Evolutionary conservation across 495 filamentous ascomycete genomes (phyloP), one percentile per base, ranked within the genome.

Genomic region (Cenococcum geophilum): DNA sequence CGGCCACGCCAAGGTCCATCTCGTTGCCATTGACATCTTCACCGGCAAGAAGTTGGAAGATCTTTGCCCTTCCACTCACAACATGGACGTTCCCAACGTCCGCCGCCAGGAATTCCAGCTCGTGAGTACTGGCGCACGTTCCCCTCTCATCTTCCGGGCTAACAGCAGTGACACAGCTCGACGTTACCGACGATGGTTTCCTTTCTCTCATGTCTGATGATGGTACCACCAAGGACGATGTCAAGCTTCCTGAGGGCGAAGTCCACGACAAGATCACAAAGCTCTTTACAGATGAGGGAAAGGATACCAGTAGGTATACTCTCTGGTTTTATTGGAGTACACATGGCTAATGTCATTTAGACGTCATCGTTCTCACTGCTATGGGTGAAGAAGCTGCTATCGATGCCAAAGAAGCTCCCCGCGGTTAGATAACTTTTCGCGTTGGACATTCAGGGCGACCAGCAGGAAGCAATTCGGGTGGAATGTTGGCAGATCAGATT

Each of bases 1-100:
- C 88, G 93, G 93, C 77, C 93, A 99, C 87, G 93, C 93, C 77
- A 99, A 99, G 87, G 93, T 97, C 75, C 91, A 99, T 82, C 78
- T 99, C 63, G 86, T 95, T 71, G 93, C 89, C 73, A 85, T 92
- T 75, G 93, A 99, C 75, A 97, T 99, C 82, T 99, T 99, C 83
- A 99, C 91, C 63, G 83, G 83, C 83, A 97, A 97, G 89, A 99
- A 99, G 85, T 81, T 93, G 61, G 93, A 99, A 83, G 93, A 99
- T 78, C 88, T 99, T 61, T 97, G 88, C 79, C 93, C 93, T 63
- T 97, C 93, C 75, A 99, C 93, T 84, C 93, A 99, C 86, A 97
- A 97, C 84, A 99, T 99, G 93, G 90, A 99, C 73, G 93, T 99
- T 67, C 93, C 93, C 76, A 84, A 89, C 76, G 92, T 97, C 77